A percentile compares a stretch with the other conserved stretches of the same genome.
phyloP scores from a whole-genome alignment of 345 rosid genomes.

The Hibiscus mutabilis region DNA sequence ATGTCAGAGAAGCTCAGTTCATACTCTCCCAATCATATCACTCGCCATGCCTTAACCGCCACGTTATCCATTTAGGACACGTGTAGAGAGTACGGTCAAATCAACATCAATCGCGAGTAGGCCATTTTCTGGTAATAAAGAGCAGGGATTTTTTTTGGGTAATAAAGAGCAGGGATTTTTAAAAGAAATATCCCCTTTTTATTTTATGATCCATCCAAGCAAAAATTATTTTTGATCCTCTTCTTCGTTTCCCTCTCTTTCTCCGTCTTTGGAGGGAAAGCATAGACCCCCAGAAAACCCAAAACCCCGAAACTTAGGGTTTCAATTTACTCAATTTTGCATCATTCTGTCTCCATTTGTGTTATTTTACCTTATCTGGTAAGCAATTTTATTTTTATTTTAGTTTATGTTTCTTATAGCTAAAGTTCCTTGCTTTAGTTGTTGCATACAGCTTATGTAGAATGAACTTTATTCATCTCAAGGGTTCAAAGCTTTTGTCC shows the following conservation, averaged over 20 bases:
- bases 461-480: not conserved
- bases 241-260: conserved; percentile 14
- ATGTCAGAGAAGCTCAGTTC: not conserved
- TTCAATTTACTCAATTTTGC: not conserved
- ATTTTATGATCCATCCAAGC: conserved; percentile 9
- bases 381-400: not conserved
- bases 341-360: not conserved
- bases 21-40: not conserved
- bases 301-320: not conserved
- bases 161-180: not conserved
- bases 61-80: not conserved
- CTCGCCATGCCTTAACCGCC: not conserved
- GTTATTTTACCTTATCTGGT: conserved; percentile 5
- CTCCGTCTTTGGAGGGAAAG: conserved; percentile 16
- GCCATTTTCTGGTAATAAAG: not conserved
- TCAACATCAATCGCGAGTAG: not conserved
- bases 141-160: not conserved
- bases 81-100: not conserved
- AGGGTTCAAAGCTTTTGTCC: not conserved
- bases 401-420: not conserved
- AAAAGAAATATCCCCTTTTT: not conserved
- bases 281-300: not conserved
- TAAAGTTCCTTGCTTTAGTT: not conserved
- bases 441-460: not conserved
- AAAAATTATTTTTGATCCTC: conserved; percentile 16